Evolutionary conservation across 2,329 filamentous ascomycete species (phyloP).

Genomic region (Cadophora malorum): DNA sequence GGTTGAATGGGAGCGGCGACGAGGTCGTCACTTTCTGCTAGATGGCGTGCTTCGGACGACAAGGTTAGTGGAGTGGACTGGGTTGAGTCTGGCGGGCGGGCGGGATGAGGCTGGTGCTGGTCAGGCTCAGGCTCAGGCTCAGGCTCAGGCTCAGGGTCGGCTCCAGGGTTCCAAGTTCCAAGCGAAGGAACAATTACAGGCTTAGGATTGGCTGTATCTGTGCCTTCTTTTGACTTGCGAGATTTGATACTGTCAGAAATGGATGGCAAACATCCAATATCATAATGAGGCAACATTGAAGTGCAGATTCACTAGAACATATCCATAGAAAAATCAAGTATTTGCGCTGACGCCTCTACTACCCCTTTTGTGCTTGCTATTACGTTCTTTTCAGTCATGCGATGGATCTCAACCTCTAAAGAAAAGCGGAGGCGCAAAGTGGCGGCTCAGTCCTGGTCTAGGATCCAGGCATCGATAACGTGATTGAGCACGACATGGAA

Average conservation of each 20-base stretch:
- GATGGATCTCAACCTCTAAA: not conserved
- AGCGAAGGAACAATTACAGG: not conserved
- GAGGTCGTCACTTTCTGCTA: constrained; percentile 32
- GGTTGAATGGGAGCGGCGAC: constrained; percentile 18
- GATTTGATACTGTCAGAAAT: not conserved
- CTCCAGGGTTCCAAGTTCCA: not conserved
- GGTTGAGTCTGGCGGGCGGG: not conserved
- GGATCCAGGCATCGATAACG: constrained; percentile 19
- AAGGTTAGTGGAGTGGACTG: constrained; percentile 4
- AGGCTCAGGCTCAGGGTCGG: too few relatives aligned
- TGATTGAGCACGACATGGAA: constrained; percentile 10
- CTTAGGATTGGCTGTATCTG: not conserved
- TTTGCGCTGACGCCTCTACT: not conserved
- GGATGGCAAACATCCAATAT: not conserved
- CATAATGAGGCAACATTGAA: not conserved
- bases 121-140: too few relatives aligned
- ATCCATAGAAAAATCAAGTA: not conserved
- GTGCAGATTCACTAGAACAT: not conserved
- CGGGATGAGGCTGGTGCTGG: not conserved
- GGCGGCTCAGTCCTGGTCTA: constrained; percentile 2
- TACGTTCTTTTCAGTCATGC: not conserved
- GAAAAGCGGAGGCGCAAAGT: constrained; percentile 24
- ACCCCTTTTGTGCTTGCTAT: not conserved
- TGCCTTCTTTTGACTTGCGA: not conserved
- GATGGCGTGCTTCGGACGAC: constrained; percentile 33